These are phyloP conservation scores for Dioscorea cayenensis DNA, from an alignment of 116 monocot genomes.

Conservation along the genomic window DNA sequence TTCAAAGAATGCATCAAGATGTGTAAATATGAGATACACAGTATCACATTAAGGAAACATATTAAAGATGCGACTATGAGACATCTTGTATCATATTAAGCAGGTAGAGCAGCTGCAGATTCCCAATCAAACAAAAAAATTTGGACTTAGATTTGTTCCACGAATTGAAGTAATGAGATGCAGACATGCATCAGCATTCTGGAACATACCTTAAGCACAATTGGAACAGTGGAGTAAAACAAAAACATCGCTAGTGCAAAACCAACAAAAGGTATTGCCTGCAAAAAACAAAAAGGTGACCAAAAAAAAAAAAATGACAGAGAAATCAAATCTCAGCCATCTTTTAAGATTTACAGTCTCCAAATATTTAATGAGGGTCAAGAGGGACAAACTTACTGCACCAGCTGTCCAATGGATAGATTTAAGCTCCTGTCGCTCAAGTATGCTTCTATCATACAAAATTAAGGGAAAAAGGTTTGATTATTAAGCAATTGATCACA, in stretches of 20 bases:
- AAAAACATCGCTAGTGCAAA: constrained; percentile 85
- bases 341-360: not conserved
- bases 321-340: not conserved
- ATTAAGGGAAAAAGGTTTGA: constrained; percentile 31
- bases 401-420: constrained; percentile 64
- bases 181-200: not conserved
- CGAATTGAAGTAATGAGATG: not conserved
- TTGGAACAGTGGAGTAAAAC: constrained; percentile 80
- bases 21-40: no score
- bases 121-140: no score
- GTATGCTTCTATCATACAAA: constrained; percentile 55
- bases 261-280: constrained; percentile 77
- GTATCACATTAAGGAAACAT: no score
- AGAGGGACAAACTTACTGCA: constrained; percentile 46
- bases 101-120: no score
- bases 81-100: no score
- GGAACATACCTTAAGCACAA: constrained; percentile 65
- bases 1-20: no score
- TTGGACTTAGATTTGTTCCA: not conserved
- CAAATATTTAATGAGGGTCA: not conserved
- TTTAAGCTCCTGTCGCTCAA: constrained; percentile 64
- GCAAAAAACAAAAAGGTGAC: constrained; percentile 2
- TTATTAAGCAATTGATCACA: not conserved
- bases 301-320: not conserved
- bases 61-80: no score